phyloP scores from a whole-genome alignment of 768 basidiomycete genomes.

The Xerocomellus amylosporus region DNA sequence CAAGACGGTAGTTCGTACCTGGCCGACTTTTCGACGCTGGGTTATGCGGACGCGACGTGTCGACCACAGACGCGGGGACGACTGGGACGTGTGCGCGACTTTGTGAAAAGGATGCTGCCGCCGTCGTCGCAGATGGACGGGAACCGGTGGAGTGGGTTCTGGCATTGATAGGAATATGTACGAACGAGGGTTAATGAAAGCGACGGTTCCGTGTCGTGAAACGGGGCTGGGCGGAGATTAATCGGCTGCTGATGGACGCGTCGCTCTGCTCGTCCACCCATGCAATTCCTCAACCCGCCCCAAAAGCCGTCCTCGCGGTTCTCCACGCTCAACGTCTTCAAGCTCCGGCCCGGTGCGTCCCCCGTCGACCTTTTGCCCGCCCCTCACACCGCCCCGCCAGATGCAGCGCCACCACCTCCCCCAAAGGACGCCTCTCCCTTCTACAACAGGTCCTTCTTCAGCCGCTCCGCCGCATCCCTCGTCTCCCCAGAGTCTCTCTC shows the following conservation, averaged over 20 bases:
- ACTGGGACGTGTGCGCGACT: conserved; percentile 20
- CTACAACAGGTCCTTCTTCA: conserved; percentile 37
- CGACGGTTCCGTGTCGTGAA: no score
- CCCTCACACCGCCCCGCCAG: background rate
- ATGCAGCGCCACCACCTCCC: conserved; percentile 45
- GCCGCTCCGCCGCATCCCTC: conserved; percentile 47
- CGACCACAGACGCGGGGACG: conserved; percentile 10
- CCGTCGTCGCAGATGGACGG: no score
- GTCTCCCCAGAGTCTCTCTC: conserved; percentile 24
- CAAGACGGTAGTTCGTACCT: conserved; percentile 6
- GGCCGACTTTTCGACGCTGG: conserved; percentile 16
- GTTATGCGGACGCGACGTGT: conserved; percentile 4
- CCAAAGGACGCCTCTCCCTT: conserved; percentile 50
- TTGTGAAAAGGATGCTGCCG: conserved; percentile 21
- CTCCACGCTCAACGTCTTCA: conserved; percentile 42
- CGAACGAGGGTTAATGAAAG: no score
- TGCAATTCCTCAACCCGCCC: conserved; percentile 8
- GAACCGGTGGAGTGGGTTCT: conserved; percentile 28
- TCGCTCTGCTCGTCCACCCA: no score
- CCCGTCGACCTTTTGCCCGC: no score
- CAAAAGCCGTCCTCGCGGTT: conserved; percentile 38
- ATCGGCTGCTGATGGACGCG: no score
- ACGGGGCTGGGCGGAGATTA: no score
- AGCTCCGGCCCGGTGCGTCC: conserved; percentile 21
- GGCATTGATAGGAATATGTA: conserved; percentile 4